Conservation (phyloP, 1,139 yeast species). For the Blastobotrys serpentis region DNA sequence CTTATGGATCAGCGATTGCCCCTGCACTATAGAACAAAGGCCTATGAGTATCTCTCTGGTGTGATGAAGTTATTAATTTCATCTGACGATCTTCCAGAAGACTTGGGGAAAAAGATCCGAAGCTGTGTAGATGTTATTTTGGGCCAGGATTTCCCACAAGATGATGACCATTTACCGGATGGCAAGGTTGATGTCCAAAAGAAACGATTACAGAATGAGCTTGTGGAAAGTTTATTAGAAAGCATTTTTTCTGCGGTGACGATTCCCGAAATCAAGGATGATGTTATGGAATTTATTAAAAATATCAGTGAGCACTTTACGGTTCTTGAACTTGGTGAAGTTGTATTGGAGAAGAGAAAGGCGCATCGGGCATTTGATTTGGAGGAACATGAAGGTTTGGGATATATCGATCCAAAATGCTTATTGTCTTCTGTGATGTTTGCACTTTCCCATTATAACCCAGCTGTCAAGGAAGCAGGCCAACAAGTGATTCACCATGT, state of each 20-base stretch:
- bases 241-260: slow-evolving; percentile 74
- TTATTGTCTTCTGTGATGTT: slow-evolving; percentile 72
- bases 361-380: slow-evolving; percentile 70
- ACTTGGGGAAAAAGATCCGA: slow-evolving; percentile 48
- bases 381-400: slow-evolving; percentile 75
- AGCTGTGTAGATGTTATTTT: slow-evolving; percentile 52
- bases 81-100: slow-evolving; percentile 59
- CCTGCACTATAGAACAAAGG: slow-evolving; percentile 68
- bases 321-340: slow-evolving; percentile 70
- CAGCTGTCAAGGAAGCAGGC: slow-evolving; percentile 70
- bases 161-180: slow-evolving; percentile 35
- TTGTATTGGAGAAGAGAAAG: slow-evolving; percentile 68
- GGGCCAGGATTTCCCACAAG: slow-evolving; percentile 46
- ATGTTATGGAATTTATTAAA: slow-evolving; percentile 60
- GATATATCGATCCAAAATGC: slow-evolving; percentile 65
- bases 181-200: slow-evolving; percentile 33
- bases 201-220: slow-evolving; percentile 57
- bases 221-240: slow-evolving; percentile 58
- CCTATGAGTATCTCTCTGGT: slow-evolving; percentile 68
- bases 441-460: slow-evolving; percentile 77
- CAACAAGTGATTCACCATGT: slow-evolving; percentile 62
- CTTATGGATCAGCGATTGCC: slow-evolving; percentile 68
- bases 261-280: slow-evolving; percentile 68
- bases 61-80: slow-evolving; percentile 71
- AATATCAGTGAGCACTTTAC: slow-evolving; percentile 79